phyloP scores from a whole-genome alignment of 2,329 filamentous ascomycete species.

The Purpureocillium takamizusanense region DNA sequence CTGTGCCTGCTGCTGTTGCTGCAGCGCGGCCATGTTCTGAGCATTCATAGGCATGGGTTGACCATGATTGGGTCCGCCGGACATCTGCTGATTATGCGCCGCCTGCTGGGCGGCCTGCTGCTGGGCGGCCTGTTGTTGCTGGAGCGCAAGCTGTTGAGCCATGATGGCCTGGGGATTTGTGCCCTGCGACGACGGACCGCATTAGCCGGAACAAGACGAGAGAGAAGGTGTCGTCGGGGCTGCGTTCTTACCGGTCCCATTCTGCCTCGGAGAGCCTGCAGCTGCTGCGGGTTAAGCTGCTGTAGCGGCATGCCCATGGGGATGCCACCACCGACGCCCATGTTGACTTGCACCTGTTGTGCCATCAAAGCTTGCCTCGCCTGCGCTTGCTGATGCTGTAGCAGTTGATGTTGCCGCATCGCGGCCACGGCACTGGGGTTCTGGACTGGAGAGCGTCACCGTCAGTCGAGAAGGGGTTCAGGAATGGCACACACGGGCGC shows the following conservation, averaged over 20 bases:
- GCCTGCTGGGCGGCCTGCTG: constrained; percentile 22
- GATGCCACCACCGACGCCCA: constrained; percentile 38
- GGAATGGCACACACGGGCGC: constrained; percentile 1
- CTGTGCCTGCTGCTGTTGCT: constrained; percentile 16
- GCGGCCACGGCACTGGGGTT: constrained; percentile 28
- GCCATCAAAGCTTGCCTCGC: constrained; percentile 43
- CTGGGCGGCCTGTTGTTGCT: constrained; percentile 26
- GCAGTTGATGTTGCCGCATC: constrained; percentile 46
- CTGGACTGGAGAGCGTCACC: constrained; percentile 15
- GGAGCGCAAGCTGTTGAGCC: constrained; percentile 38
- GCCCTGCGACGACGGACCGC: constrained; percentile 8
- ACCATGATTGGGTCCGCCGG: constrained; percentile 31
- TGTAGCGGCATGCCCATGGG: constrained; percentile 43
- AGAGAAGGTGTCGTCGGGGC: neutral
- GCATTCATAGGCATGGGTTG: constrained; percentile 40
- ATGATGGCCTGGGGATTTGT: constrained; percentile 29
- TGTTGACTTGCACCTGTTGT: constrained; percentile 44
- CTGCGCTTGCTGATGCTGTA: constrained; percentile 47
- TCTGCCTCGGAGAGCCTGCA: constrained; percentile 38
- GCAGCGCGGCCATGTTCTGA: constrained; percentile 28
- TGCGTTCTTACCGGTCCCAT: constrained; percentile 30
- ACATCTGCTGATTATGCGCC: constrained; percentile 28
- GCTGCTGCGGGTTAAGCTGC: constrained; percentile 40
- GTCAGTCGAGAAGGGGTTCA: neutral
- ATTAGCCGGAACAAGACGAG: neutral